These are phyloP conservation scores for Melampsora americana DNA, from an alignment of 1,284 basidiomycete species.

Conservation along the genomic window DNA sequence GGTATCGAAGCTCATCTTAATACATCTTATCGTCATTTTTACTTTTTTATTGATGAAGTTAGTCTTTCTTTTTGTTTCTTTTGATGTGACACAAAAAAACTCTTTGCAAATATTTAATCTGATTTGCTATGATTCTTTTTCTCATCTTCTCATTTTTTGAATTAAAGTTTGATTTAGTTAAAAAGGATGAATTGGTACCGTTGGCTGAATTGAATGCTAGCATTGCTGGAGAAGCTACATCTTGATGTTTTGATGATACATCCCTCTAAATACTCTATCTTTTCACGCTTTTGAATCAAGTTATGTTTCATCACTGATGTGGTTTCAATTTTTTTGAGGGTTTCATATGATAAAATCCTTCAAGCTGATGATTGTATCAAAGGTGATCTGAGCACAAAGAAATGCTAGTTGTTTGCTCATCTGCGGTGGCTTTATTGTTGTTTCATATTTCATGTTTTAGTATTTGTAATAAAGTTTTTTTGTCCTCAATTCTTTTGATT, in stretches of 20 bases:
- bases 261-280: neutral
- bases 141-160: slow-evolving; percentile 38
- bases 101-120: too few species aligned
- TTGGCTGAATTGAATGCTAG: slow-evolving; percentile 94
- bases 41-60: slow-evolving; percentile 84
- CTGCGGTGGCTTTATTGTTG: too few species aligned
- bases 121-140: neutral
- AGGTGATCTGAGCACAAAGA: too few species aligned
- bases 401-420: too few species aligned
- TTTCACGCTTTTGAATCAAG: neutral
- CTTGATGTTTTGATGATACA: neutral
- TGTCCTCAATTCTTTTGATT: too few species aligned
- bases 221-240: slow-evolving; percentile 58
- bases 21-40: slow-evolving; percentile 97
- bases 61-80: neutral
- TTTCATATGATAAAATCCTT: too few species aligned
- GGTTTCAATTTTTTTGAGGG: too few species aligned
- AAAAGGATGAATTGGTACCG: slow-evolving; percentile 92
- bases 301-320: too few species aligned
- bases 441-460: too few species aligned
- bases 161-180: slow-evolving; percentile 80
- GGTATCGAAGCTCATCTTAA: slow-evolving; percentile 99
- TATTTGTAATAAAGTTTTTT: too few species aligned
- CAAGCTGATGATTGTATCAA: too few species aligned
- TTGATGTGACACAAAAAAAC: neutral